Evolutionary conservation across 768 basidiomycete species (phyloP).

Genomic region (Agaricus subrufescens): DNA sequence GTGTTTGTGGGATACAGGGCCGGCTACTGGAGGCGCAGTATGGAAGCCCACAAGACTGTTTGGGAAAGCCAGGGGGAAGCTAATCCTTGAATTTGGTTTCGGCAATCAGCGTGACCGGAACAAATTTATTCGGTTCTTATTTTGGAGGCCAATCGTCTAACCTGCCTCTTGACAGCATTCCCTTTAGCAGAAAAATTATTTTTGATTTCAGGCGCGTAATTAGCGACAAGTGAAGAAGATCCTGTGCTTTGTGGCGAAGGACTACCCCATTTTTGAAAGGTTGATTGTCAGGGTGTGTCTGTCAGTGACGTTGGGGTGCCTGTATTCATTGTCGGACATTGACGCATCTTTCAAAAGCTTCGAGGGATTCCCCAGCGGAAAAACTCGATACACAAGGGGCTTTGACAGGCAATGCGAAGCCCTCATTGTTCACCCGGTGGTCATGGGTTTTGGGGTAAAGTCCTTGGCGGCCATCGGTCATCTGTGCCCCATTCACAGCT

Average conservation of each 20-base stretch:
- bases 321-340: neutral
- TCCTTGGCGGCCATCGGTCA: neutral
- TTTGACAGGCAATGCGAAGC: conserved; percentile 6
- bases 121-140: no score
- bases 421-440: conserved; percentile 7
- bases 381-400: neutral
- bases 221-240: neutral
- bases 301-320: conserved; percentile 5
- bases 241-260: neutral
- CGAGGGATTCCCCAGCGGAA: conserved; percentile 1
- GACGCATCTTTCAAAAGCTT: neutral
- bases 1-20: no score
- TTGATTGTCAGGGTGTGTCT: neutral
- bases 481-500: neutral
- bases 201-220: no score
- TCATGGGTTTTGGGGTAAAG: neutral
- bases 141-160: no score
- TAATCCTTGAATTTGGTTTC: no score
- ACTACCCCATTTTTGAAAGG: neutral
- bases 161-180: no score
- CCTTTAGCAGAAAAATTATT: no score
- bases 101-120: no score
- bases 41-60: no score
- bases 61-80: no score
- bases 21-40: no score